Evolutionary conservation across 345 rosid species (phyloP), one percentile per base, ranked within the genome.

Genomic region (Abelmoschus esculentus): DNA sequence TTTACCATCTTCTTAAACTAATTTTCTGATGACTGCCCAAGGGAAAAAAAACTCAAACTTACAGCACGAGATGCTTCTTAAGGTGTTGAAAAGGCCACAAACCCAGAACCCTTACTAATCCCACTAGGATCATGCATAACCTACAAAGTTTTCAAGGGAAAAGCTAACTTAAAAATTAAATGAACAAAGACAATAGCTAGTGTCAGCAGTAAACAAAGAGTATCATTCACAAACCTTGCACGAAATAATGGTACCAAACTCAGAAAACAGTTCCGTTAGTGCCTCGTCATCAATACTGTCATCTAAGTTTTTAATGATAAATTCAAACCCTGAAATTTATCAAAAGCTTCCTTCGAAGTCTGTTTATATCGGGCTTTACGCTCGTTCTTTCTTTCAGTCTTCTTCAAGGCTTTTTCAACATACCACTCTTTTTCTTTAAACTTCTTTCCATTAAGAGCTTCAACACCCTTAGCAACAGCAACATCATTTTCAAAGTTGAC

Each of bases 391-490:
- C 97, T 91, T 74, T 93, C 97, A 11, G 83, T 83, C 74, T 91
- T 93, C 74, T 91, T 93, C 76, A 87, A 96, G n/a, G 97, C 98
- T 83, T 84, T 91, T 22, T 97, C 99, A 61, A 89, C 99, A 80
- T 80, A 93, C 96, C 91, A 91, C 83, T 91, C 97, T 79, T 89
- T 91, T 15, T 89, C 97, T 12, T 93, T 96, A 75, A 83, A 32
- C 70, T 81, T 89, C 74, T 80, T 89, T 38, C 98, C 95, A 73
- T 93, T 91, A 17, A 93, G 81, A 68, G 91, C 88, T 44, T 89
- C 96, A 65, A 86, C 97, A 76, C 97, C 92, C 73, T 42, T 80
- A 61, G 92, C 92, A 69, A 95, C 97, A 65, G 86, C 95, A 70
- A 87, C 96, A 4, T 83, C 62, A 81, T 81, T 83, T 76, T 93